Evolutionary conservation across 352 stramenopile species (phyloP), one percentile per base, ranked within the genome.

Genomic region (Phytopythium ostracodes): DNA sequence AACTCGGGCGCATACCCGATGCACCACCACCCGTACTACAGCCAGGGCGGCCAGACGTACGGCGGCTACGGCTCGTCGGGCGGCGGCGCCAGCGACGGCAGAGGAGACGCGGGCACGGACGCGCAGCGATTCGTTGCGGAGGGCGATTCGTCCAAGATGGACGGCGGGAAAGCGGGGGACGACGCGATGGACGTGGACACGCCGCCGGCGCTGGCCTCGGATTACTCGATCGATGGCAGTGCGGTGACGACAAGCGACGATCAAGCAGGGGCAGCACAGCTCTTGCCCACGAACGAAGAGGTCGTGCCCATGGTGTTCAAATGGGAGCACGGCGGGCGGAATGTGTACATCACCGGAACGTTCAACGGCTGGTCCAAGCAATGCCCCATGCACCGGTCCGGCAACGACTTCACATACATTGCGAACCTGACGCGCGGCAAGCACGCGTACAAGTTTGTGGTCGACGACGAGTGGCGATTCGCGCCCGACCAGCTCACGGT

Each of bases 371-470:
- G 97, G 97, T 97, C 87, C 63, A 96, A 97, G 71, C 97, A 99
- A 73, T 99, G 98, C 59, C 96, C 97, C 25, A 99, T 99, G 98
- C 97, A 99, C 75, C 88, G 97, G 27, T 98, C 91, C 0, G 98
- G 97, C 61, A 99, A 99, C 67, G 97, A 99, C 75, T 99, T 99
- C 71, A 99, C 97, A 46, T 99, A 99, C 81, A 99, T 99, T 76
- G 96, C 98, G 66, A 98, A 99, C 75, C 84, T 99, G 38, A 92
- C 86, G 58, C 79, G 85, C 12, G 97, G 97, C 6, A 99, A 99
- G 71, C 97, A 99, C 79, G 97, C 97, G 62, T 99, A 99, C 79
- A 99, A 99, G 85, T 99, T 99, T 71, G 98, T 99, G 60, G 98
- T 99, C 29, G 98, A 99, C 70, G 97, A 99, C 65, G 97, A 99